phyloP scores from a whole-genome alignment of 352 stramenopile genomes.

The Pythium aquatile region DNA sequence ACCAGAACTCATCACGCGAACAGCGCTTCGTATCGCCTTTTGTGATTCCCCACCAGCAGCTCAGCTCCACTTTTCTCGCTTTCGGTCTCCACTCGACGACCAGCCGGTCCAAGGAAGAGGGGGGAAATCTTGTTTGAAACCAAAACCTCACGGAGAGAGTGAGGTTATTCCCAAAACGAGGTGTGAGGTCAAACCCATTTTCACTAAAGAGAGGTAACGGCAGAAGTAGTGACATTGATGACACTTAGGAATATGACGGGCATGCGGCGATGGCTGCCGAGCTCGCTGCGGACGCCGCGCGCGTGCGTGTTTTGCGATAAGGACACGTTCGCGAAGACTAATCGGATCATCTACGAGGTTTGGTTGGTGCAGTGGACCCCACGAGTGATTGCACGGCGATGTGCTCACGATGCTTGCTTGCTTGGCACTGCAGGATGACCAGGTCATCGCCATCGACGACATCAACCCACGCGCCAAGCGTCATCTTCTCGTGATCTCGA shows the following conservation, averaged over 20 bases:
- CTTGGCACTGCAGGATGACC: constrained; percentile 38
- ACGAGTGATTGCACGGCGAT: background rate
- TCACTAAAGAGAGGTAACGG: constrained; percentile 5
- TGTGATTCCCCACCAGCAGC: constrained; percentile 25
- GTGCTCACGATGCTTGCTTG: background rate
- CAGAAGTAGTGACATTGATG: background rate
- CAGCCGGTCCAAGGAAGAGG: background rate
- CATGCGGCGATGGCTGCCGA: constrained; percentile 19
- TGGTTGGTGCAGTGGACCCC: background rate
- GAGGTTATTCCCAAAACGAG: constrained; percentile 22
- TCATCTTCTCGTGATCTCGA: constrained; percentile 65
- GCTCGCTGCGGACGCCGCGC: constrained; percentile 3
- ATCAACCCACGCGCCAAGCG: constrained; percentile 48
- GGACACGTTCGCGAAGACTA: constrained; percentile 41
- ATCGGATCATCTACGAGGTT: constrained; percentile 62
- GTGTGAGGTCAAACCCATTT: constrained; percentile 17
- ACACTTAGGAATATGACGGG: background rate
- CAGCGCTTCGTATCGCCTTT: constrained; percentile 44
- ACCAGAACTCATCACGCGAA: constrained; percentile 21
- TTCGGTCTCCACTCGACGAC: background rate
- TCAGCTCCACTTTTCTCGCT: constrained; percentile 25
- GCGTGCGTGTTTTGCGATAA: constrained; percentile 60
- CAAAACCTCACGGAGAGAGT: constrained; percentile 17
- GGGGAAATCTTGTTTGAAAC: background rate
- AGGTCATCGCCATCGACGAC: constrained; percentile 61